Percentiles rank a stretch among this genome's conserved stretches.
phyloP scores from a whole-genome alignment of 306 rosid genomes.

The Prunus armeniaca region DNA sequence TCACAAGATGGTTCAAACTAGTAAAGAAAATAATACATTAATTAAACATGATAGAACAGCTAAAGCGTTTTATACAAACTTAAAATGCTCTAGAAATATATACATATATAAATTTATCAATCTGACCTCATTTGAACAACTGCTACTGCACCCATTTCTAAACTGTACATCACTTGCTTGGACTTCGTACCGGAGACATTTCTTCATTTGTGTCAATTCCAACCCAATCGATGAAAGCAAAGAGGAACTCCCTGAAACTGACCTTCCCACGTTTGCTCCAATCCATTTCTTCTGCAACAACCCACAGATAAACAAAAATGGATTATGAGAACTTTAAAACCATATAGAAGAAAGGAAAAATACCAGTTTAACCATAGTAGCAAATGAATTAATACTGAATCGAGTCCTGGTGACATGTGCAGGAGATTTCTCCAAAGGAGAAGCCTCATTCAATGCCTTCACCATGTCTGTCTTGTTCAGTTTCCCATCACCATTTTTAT shows the following conservation, averaged over 20 bases:
- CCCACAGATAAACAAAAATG: background rate
- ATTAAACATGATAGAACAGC: background rate
- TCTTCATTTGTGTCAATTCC: slow-evolving; percentile 74
- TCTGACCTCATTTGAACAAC: slow-evolving; percentile 22
- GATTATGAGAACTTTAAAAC: background rate
- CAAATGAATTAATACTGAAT: slow-evolving; percentile 54
- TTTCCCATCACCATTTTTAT: slow-evolving; percentile 76
- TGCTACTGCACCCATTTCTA: background rate
- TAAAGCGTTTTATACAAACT: background rate
- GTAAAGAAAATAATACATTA: background rate
- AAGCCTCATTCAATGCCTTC: slow-evolving; percentile 61
- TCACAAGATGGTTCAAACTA: background rate
- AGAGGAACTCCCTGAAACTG: slow-evolving; percentile 78
- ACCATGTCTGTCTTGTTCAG: slow-evolving; percentile 72
- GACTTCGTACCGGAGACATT: slow-evolving; percentile 20
- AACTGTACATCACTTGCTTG: background rate
- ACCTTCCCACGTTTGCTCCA: slow-evolving; percentile 80
- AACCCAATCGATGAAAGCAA: slow-evolving; percentile 79
- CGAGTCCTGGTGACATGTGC: slow-evolving; percentile 50
- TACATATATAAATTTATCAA: slow-evolving; percentile 18
- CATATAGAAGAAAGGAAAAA: slow-evolving; percentile 1
- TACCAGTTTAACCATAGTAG: background rate
- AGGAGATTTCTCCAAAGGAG: slow-evolving; percentile 73
- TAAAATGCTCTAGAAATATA: slow-evolving; percentile 16
- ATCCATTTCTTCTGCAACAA: slow-evolving; percentile 71